phyloP scores from a whole-genome alignment of 2,329 filamentous ascomycete genomes.

The Thelonectria discophora region DNA sequence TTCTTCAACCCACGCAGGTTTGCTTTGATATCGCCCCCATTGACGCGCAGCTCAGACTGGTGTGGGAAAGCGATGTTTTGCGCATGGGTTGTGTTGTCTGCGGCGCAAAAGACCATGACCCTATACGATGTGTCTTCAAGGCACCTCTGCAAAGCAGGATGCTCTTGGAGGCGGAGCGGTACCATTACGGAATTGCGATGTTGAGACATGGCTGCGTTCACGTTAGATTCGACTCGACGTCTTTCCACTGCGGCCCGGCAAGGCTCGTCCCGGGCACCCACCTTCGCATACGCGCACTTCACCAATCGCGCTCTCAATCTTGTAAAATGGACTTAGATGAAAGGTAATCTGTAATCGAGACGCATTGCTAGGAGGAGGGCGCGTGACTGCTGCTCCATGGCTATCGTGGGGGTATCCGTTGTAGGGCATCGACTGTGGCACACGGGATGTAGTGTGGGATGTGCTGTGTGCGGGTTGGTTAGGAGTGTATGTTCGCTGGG shows the following conservation, averaged over 20 bases:
- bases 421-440: slow-evolving; percentile 34
- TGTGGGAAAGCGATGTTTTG: slow-evolving; percentile 91
- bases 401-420: slow-evolving; percentile 24
- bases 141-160: slow-evolving; percentile 64
- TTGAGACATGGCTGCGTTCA: slow-evolving; percentile 61
- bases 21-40: slow-evolving; percentile 86
- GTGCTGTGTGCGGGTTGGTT: slow-evolving; percentile 15
- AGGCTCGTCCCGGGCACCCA: slow-evolving; percentile 52
- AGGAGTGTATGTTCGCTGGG: slow-evolving; percentile 30
- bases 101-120: slow-evolving; percentile 85
- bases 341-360: slow-evolving; percentile 46
- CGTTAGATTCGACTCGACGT: slow-evolving; percentile 5
- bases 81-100: slow-evolving; percentile 64
- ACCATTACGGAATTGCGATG: slow-evolving; percentile 60
- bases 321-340: slow-evolving; percentile 88
- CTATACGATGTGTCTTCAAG: slow-evolving; percentile 68
- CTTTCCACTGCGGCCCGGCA: not conserved
- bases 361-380: slow-evolving; percentile 24
- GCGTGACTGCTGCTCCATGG: slow-evolving; percentile 33
- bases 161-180: slow-evolving; percentile 58
- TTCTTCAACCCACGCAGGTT: slow-evolving; percentile 96
- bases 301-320: slow-evolving; percentile 71
- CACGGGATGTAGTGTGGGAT: slow-evolving; percentile 22
- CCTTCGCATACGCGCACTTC: slow-evolving; percentile 75
- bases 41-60: slow-evolving; percentile 92